phyloP scores from a whole-genome alignment of 2,329 filamentous ascomycete genomes.

The Microascus cirrosus region DNA sequence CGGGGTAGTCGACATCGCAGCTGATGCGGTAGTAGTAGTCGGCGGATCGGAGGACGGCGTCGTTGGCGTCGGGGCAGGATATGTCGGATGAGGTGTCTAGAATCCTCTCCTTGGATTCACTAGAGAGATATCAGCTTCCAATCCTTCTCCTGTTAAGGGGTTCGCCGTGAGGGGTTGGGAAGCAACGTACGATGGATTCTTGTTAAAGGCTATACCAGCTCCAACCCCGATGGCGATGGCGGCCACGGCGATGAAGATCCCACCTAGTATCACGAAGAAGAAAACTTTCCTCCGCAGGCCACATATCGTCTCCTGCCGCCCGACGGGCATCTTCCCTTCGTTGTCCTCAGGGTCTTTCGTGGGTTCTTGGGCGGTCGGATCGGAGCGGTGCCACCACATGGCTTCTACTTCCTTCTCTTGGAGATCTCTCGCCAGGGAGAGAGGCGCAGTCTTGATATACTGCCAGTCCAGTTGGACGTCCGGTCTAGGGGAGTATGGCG shows the following conservation, averaged over 20 bases:
- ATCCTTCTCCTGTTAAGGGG: no score
- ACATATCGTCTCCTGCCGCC: conserved; percentile 9
- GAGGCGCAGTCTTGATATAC: background rate
- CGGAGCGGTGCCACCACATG: background rate
- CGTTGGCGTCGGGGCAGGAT: conserved; percentile 9
- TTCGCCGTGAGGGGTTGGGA: background rate
- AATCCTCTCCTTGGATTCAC: background rate
- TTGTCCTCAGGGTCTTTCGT: background rate
- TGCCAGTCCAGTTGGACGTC: background rate
- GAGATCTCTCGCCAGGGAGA: background rate
- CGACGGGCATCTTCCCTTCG: background rate
- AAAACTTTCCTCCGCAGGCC: conserved; percentile 11
- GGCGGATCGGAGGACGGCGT: conserved; percentile 6
- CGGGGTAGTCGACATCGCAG: conserved; percentile 12
- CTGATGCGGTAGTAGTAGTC: conserved; percentile 7
- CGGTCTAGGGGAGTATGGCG: background rate
- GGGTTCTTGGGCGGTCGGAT: background rate
- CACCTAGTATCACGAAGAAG: conserved; percentile 11
- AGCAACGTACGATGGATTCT: background rate
- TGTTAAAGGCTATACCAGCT: conserved; percentile 11
- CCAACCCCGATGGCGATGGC: conserved; percentile 13
- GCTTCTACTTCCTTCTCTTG: background rate
- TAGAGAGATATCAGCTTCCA: background rate
- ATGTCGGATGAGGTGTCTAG: conserved; percentile 7
- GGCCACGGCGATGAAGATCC: conserved; percentile 9